A percentile compares a stretch with the other conserved stretches of the same genome.
Conservation (phyloP, 352 stramenopile species). For the Phytophthora sp. region DNA sequence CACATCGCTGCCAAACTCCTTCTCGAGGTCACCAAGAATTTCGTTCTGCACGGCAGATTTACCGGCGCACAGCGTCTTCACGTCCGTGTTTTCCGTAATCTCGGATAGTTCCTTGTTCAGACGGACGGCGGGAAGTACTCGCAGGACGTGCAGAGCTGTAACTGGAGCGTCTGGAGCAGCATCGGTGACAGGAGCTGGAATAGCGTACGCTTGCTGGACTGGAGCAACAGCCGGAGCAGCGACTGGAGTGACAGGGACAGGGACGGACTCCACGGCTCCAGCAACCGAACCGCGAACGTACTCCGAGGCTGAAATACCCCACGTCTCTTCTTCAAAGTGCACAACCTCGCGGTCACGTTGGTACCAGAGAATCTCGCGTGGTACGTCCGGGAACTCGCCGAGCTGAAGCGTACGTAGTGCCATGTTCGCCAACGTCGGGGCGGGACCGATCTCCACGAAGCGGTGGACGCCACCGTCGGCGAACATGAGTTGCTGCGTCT, state of each 20-base stretch:
- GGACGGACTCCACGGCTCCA: too few relatives aligned
- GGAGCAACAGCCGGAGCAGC: conserved; percentile 29
- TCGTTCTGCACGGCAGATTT: conserved; percentile 91
- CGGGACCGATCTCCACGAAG: conserved; percentile 87
- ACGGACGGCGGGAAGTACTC: conserved; percentile 74
- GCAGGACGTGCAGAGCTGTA: conserved; percentile 69
- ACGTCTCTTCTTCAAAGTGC: conserved; percentile 76
- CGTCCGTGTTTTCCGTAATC: conserved; percentile 71
- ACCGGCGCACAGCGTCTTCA: conserved; percentile 82
- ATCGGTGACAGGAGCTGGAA: conserved; percentile 25
- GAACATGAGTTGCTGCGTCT: conserved; percentile 84
- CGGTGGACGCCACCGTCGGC: conserved; percentile 59
- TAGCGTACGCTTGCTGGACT: conserved; percentile 29
- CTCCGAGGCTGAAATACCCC: conserved; percentile 69
- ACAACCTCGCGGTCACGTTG: conserved; percentile 82
- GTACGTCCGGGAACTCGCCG: conserved; percentile 59
- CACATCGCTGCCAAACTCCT: conserved; percentile 79
- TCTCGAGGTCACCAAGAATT: conserved; percentile 87
- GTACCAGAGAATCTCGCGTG: conserved; percentile 84
- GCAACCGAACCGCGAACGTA: conserved; percentile 47
- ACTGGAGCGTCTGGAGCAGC: conserved; percentile 72
- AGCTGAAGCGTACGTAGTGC: conserved; percentile 74
- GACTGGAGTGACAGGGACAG: conserved; percentile 40
- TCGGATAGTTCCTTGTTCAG: conserved; percentile 81
- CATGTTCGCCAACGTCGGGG: conserved; percentile 87